These are phyloP conservation scores for Penicillium silybi DNA, from an alignment of 495 filamentous ascomycete genomes.

Conservation along the genomic window DNA sequence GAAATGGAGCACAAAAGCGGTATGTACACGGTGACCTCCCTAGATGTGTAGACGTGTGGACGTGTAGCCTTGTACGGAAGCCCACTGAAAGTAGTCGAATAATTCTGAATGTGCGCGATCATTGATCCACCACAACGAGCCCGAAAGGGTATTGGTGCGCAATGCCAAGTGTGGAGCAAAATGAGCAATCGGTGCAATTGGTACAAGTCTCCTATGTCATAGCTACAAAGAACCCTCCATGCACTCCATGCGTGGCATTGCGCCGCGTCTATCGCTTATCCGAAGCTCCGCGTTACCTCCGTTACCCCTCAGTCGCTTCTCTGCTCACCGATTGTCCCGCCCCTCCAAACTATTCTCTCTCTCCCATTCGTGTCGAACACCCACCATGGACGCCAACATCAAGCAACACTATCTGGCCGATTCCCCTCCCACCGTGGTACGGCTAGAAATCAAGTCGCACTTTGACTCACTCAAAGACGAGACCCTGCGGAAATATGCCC, in stretches of 20 bases:
- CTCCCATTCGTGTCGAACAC: constrained; percentile 9
- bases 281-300: constrained; percentile 27
- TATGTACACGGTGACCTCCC: neutral
- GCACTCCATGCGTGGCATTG: constrained; percentile 28
- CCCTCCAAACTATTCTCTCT: constrained; percentile 13
- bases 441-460: constrained; percentile 81
- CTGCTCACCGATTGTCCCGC: constrained; percentile 12
- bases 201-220: constrained; percentile 20
- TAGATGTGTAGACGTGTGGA: neutral
- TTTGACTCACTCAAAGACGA: constrained; percentile 76
- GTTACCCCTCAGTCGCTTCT: constrained; percentile 27
- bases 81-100: neutral
- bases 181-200: constrained; percentile 6
- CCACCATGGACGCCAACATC: constrained; percentile 39
- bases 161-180: neutral
- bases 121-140: neutral
- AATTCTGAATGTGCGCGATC: neutral
- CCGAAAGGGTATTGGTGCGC: neutral
- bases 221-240: constrained; percentile 15
- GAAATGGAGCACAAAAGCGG: neutral
- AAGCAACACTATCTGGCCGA: constrained; percentile 79
- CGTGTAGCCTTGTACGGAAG: neutral
- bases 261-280: constrained; percentile 30
- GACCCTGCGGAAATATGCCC: constrained; percentile 74
- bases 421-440: constrained; percentile 80